Base-by-base conservation (phyloP, 257 asterid genomes). In the Linaria vulgaris region DNA sequence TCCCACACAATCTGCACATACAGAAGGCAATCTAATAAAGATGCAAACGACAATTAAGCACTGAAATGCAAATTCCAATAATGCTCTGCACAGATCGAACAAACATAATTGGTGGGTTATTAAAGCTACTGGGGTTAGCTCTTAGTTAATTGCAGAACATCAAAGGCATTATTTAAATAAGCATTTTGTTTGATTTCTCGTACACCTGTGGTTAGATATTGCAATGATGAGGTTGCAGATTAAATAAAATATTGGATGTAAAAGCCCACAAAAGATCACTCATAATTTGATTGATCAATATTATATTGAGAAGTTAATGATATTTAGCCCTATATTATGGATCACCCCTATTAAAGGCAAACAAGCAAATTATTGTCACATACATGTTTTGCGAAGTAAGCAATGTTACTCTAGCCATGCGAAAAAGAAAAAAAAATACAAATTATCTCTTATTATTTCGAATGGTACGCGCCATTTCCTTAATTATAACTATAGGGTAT, bases 1-100 rank as follows among this genome's bases (percentile, higher is more conserved):
- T 39, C 95, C 95, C 91, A 87, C 88, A 70, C 69, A 78, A 83
- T 82, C 89, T 77, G 73, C 72, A 51, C 80, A 82, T 77, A 75
- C 82, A 68, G 76, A 66, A 73, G 75, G 86, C 76, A 80, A 82
- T 84, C 91, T 78, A 75, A 59, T 75, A 76, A 87, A 86, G 88
- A 83, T 72, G 68, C 73, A 70, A 76, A 79, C 75, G 75, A 83
- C 85, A 75, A 67, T 58, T 64, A 66, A 60, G 39, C 69, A 46
- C 50, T 61, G 53, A 56, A 69, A 76, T 59, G 44, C 73, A 70
- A 70, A 67, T 72, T 51, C 68, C 75, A 44, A 61, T 61, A 81
- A 58, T 75, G 77, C 74, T 82, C 77, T 73, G 15, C 63, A 68
- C 58, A 60, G 68, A 75, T 66, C 66, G 21, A 70, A 56, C 12